phyloP scores from a whole-genome alignment of 805 yeast genomes.

The Starmerella riodocensis region DNA sequence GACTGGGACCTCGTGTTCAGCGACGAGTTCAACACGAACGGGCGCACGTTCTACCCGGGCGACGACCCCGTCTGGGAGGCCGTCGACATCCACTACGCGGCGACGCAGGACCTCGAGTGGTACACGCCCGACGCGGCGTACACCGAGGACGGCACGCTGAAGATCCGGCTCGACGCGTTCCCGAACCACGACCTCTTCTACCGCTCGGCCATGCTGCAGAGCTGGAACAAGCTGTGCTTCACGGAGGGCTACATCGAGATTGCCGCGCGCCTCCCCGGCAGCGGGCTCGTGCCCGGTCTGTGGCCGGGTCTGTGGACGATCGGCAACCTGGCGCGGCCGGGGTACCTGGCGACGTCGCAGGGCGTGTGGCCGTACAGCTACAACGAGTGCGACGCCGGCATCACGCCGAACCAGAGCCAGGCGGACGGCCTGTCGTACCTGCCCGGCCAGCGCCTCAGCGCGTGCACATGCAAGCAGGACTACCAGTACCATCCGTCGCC shows the following conservation, averaged over 20 bases:
- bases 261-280: conserved; percentile 65
- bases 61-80: conserved; percentile 90
- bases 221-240: conserved; percentile 85
- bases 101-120: conserved; percentile 88
- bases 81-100: conserved; percentile 69
- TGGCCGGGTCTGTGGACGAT: conserved; percentile 97
- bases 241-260: conserved; percentile 72
- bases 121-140: conserved; percentile 81
- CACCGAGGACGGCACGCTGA: conserved; percentile 60
- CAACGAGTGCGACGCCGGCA: conserved; percentile 81
- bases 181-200: conserved; percentile 65
- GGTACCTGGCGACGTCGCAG: conserved; percentile 72
- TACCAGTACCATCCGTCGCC: conserved; percentile 78
- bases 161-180: conserved; percentile 65
- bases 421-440: conserved; percentile 77
- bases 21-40: conserved; percentile 82
- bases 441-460: conserved; percentile 67
- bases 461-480: conserved; percentile 52
- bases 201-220: conserved; percentile 82
- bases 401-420: conserved; percentile 84
- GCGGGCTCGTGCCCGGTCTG: conserved; percentile 63
- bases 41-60: conserved; percentile 78
- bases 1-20: conserved; percentile 69
- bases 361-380: conserved; percentile 95
- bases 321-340: conserved; percentile 89